Percentiles rank a stretch among this genome's conserved stretches.
Conservation (phyloP, 331 rosid species). For the Telfairia occidentalis region DNA sequence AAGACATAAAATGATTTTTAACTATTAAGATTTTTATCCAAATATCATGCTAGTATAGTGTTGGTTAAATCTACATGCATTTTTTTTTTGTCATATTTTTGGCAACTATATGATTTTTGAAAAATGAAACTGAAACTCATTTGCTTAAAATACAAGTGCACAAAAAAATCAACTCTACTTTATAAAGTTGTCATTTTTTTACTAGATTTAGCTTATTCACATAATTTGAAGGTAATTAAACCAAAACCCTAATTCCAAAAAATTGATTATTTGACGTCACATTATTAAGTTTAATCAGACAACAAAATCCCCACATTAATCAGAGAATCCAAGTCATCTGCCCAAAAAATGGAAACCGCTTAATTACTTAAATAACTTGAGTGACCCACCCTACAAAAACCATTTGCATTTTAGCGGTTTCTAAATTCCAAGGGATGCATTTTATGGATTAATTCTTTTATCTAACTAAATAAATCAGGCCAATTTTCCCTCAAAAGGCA, state of each 20-base stretch:
- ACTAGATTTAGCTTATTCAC: neutral
- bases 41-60: neutral
- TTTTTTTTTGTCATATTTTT: neutral
- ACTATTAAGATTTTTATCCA: neutral
- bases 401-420: conserved; percentile 4
- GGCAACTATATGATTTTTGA: neutral
- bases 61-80: neutral
- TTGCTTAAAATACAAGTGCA: neutral
- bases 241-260: neutral
- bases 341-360: conserved; percentile 13
- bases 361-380: neutral
- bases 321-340: conserved; percentile 3
- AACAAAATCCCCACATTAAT: conserved; percentile 4
- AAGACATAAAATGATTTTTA: neutral
- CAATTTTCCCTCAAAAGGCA: neutral
- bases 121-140: neutral
- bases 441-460: neutral
- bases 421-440: neutral
- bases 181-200: neutral
- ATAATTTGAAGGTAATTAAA: neutral
- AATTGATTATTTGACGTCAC: neutral
- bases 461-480: neutral
- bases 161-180: neutral
- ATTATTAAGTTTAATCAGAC: conserved; percentile 5
- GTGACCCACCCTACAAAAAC: neutral